These are phyloP conservation scores for Plasmodiophora brassicae DNA, from an alignment of 208 protist species.

Conservation along the genomic window DNA sequence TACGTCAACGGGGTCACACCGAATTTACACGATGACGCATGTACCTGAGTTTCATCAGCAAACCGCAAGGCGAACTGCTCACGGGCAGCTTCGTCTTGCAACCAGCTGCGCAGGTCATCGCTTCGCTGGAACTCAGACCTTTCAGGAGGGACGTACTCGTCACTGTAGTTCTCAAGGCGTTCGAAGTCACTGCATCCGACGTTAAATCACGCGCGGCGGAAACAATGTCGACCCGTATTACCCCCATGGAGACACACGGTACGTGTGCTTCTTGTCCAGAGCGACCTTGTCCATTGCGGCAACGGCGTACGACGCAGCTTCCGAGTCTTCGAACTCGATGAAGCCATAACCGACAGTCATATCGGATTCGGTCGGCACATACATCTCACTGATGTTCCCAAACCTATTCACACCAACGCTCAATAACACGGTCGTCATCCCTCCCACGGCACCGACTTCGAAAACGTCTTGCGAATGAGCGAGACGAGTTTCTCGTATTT, in stretches of 20 bases:
- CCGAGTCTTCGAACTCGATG: slow-evolving; percentile 55
- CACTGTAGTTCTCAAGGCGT: slow-evolving; percentile 1
- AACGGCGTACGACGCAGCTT: slow-evolving; percentile 47
- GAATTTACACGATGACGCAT: slow-evolving; percentile 34
- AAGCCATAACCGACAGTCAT: slow-evolving; percentile 53
- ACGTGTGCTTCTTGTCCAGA: slow-evolving; percentile 63
- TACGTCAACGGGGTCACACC: slow-evolving; percentile 13
- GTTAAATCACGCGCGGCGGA: not conserved
- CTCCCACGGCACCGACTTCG: not conserved
- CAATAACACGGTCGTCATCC: too few species aligned
- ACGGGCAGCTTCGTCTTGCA: not conserved
- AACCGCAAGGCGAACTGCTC: slow-evolving; percentile 29
- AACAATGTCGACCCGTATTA: not conserved
- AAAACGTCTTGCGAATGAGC: slow-evolving; percentile 56
- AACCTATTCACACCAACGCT: slow-evolving; percentile 11
- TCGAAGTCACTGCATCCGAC: not conserved
- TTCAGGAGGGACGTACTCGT: not conserved
- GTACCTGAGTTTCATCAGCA: not conserved
- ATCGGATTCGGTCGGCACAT: not conserved
- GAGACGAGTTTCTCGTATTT: slow-evolving; percentile 61
- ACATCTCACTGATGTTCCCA: not conserved
- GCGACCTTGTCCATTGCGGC: slow-evolving; percentile 49
- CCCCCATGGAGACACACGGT: slow-evolving; percentile 38
- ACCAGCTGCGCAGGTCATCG: not conserved
- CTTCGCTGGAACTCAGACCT: not conserved